phyloP scores from a whole-genome alignment of 2,329 filamentous ascomycete genomes.

The Graphilbum ipis-grandicollis region DNA sequence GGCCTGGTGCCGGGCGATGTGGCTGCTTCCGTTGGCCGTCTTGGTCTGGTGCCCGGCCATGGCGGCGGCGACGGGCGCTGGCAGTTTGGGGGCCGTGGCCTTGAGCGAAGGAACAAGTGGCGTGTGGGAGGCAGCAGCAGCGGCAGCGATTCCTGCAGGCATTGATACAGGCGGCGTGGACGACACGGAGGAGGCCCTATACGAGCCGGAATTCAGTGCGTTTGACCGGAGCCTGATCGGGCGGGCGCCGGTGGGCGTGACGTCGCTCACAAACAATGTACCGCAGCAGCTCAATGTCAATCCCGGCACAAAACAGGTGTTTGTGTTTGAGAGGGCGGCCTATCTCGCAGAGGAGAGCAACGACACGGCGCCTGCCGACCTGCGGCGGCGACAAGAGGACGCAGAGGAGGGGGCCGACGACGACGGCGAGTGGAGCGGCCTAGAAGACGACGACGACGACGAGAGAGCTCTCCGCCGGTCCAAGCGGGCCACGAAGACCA shows the following conservation, averaged over 20 bases:
- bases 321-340: conserved; percentile 41
- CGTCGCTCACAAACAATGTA: conserved; percentile 44
- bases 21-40: too few relatives aligned
- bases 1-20: too few relatives aligned
- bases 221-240: conserved; percentile 48
- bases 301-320: conserved; percentile 44
- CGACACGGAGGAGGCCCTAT: conserved; percentile 15
- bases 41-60: too few relatives aligned
- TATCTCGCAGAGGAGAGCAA: conserved; percentile 23
- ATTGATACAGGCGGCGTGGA: not conserved
- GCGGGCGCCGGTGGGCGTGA: conserved; percentile 34
- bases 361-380: conserved; percentile 5
- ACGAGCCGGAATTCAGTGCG: conserved; percentile 42
- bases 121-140: not conserved
- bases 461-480: not conserved
- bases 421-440: conserved; percentile 8
- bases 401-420: conserved; percentile 5
- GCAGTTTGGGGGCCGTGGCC: too few relatives aligned
- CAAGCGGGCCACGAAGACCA: conserved; percentile 12
- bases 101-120: too few relatives aligned
- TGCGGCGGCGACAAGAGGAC: conserved; percentile 9
- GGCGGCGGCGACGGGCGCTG: too few relatives aligned
- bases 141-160: too few relatives aligned
- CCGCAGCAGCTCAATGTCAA: conserved; percentile 40
- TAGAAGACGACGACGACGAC: conserved; percentile 1